Evolutionary conservation across 306 rosid species (phyloP).

Genomic region (Medicago arabica): DNA sequence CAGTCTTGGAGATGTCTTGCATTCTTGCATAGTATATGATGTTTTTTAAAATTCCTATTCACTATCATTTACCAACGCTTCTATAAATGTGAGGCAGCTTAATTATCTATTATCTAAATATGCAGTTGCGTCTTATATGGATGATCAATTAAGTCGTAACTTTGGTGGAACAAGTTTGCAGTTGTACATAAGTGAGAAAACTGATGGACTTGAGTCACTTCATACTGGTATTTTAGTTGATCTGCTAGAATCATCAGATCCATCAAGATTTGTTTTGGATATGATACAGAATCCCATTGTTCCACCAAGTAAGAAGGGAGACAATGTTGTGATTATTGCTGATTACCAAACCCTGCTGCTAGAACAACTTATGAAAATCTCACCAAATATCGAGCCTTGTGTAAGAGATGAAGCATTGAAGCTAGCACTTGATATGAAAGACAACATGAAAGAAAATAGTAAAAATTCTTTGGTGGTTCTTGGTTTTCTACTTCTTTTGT

Average conservation of each 20-base stretch:
- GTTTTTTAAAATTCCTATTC: neutral
- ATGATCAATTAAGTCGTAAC: neutral
- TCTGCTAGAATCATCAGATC: neutral
- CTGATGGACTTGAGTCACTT: neutral
- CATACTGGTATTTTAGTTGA: neutral
- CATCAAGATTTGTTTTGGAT: neutral
- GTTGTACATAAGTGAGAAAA: neutral
- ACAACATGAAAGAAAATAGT: neutral
- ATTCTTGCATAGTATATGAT: neutral
- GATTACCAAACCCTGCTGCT: slow-evolving; percentile 30
- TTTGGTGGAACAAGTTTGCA: neutral
- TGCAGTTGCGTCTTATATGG: neutral
- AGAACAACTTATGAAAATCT: slow-evolving; percentile 10
- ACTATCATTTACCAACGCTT: neutral
- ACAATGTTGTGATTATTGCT: slow-evolving; percentile 20
- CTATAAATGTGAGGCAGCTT: neutral
- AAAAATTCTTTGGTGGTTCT: neutral
- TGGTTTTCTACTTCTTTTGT: neutral
- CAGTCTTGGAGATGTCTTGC: neutral
- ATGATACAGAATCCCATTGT: neutral
- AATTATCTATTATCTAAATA: too few relatives aligned
- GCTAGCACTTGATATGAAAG: slow-evolving; percentile 20
- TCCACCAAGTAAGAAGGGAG: slow-evolving; percentile 36
- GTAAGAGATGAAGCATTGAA: slow-evolving; percentile 19
- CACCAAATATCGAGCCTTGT: neutral